Percentiles rank a stretch among this genome's conserved stretches.
Evolutionary conservation across 176 grass and related monocot species (phyloP).

Genomic region (Poa pratensis): DNA sequence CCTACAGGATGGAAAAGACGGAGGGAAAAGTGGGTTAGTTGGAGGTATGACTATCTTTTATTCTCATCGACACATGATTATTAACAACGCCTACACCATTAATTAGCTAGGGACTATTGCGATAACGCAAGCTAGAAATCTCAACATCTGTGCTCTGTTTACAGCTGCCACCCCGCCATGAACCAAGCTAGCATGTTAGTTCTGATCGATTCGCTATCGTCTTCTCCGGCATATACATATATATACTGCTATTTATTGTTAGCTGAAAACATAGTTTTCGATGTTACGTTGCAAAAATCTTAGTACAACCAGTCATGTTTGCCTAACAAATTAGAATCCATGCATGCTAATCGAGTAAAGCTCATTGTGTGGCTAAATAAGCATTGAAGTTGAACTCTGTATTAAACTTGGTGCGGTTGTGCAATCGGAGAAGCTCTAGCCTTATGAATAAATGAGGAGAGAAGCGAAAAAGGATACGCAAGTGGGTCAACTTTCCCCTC

Average conservation of each 20-base stretch:
- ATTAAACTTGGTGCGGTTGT: no score
- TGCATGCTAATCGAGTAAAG: neutral
- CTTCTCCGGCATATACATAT: neutral
- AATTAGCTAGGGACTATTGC: neutral
- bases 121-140: neutral
- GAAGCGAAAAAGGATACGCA: no score
- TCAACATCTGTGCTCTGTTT: neutral
- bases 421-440: no score
- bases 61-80: conserved; percentile 35
- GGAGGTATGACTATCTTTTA: conserved; percentile 48
- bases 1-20: conserved; percentile 33
- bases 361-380: no score
- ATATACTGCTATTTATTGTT: neutral
- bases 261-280: neutral
- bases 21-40: conserved; percentile 47
- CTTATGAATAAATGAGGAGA: no score
- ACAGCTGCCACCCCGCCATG: neutral
- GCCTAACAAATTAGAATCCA: neutral
- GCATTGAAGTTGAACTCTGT: no score
- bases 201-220: neutral
- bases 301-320: neutral
- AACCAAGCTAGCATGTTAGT: neutral
- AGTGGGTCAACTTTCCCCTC: no score
- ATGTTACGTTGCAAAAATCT: neutral
- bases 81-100: neutral